Base-by-base conservation (phyloP, 495 filamentous ascomycete species). In the Penicillium mononematosum region DNA sequence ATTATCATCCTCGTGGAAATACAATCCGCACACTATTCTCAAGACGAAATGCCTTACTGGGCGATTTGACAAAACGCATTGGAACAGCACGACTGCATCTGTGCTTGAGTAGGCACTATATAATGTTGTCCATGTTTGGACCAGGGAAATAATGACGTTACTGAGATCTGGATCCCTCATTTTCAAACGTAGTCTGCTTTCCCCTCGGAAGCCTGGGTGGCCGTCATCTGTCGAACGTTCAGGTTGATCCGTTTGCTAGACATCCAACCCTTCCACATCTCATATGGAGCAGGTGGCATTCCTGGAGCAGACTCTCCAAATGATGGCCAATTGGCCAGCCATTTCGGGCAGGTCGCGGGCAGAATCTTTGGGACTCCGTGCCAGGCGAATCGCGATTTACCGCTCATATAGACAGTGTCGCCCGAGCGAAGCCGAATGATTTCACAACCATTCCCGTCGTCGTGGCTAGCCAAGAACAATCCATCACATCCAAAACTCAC, bases 291-390 rank as follows among this genome's bases (percentile, higher is more conserved):
- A 11, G 43, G 66, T 4, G 71, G 69, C 36, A 58, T 53, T 45
- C 53, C 65, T 9, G 55, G 48, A 12, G 47, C 52, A 19, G 61
- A 55, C 4, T 69, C 71, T 36, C 72, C 72, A 14, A 42, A 24
- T 2, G 78, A 85, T 19, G 92, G 94, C 92, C 92, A 97, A 45
- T 87, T 73, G 55, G 78, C 75, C 50, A 98, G 67, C 74, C 82
- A 88, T 2, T 69, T 72, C 0, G 92, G 93, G 74, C 91, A 96
- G 1, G 88, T 96, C 17, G 75, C 81, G 24, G 83, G 80, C 22
- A 96, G 46, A 25, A 96, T 85, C 63, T 88, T 89, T 5, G 93
- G 92, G 12, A 97, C 92, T 4, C 88, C 91, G 75, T 97, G 92
- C 94, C 92, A 97, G 12, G 92, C 94, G 71, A 89, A 92, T 47